A percentile compares a stretch with the other conserved stretches of the same genome.
Evolutionary conservation across 495 filamentous ascomycete genomes (phyloP).

Genomic region (Neurospora tetrasperma): DNA sequence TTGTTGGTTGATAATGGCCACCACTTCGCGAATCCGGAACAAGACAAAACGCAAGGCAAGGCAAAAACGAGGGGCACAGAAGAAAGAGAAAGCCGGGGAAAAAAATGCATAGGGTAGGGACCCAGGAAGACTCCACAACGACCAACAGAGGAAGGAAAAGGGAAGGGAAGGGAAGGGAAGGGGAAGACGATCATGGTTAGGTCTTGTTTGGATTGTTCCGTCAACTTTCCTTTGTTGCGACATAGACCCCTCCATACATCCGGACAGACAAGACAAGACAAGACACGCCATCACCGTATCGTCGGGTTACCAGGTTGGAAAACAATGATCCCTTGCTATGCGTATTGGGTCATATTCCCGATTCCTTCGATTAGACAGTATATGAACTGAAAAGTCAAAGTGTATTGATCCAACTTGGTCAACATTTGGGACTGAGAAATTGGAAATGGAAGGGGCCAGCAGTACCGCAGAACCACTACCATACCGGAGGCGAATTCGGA

Average conservation of each 20-base stretch:
- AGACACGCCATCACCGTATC: not conserved
- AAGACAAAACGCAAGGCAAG: not conserved
- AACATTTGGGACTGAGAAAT: not conserved
- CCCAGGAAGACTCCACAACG: not conserved
- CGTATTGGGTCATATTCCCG: not conserved
- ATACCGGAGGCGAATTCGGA: not conserved
- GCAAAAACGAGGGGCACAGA: not conserved
- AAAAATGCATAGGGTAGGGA: not conserved
- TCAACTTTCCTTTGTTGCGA: not conserved
- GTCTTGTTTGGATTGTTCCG: not conserved
- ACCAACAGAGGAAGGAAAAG: not conserved
- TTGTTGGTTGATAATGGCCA: too few relatives aligned
- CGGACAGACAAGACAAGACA: too few relatives aligned
- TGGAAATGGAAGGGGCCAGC: not conserved
- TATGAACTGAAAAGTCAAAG: not conserved
- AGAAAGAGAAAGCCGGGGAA: not conserved
- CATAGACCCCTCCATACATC: not conserved
- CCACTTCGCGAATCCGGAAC: not conserved
- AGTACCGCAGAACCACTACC: not conserved
- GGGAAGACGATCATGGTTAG: not conserved
- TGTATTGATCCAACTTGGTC: not conserved
- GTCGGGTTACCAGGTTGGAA: not conserved
- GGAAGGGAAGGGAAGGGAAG: not conserved
- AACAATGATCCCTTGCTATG: not conserved
- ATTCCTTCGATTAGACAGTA: not conserved